Conservation (phyloP, 305 asterid genomes). For the Ilex paraguariensis region DNA sequence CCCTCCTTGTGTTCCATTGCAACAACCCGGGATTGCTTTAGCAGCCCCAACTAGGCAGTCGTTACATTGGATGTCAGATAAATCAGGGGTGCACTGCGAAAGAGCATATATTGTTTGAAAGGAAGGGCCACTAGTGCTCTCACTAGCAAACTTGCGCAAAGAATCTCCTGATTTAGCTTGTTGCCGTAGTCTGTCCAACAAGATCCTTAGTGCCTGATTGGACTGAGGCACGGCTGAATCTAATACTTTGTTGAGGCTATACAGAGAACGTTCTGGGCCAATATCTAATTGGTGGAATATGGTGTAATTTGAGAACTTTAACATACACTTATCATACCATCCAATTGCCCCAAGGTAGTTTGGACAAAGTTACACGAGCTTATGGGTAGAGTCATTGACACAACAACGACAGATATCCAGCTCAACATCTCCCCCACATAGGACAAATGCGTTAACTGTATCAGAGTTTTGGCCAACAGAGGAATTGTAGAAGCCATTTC, state of each 20-base stretch:
- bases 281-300: background rate
- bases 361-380: constrained; percentile 13
- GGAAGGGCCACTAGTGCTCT: constrained; percentile 6
- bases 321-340: constrained; percentile 17
- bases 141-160: constrained; percentile 13
- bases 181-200: background rate
- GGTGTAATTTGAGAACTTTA: constrained; percentile 16
- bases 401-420: constrained; percentile 12
- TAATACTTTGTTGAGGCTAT: too few relatives aligned
- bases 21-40: too few relatives aligned
- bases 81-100: too few relatives aligned
- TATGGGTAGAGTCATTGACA: background rate
- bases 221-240: constrained; percentile 3
- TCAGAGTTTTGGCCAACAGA: constrained; percentile 16
- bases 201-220: constrained; percentile 4
- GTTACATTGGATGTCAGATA: too few relatives aligned
- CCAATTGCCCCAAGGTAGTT: constrained; percentile 8
- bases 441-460: constrained; percentile 8
- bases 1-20: too few relatives aligned
- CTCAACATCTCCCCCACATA: constrained; percentile 27
- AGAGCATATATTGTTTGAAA: background rate
- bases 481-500: constrained; percentile 20
- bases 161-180: constrained; percentile 8
- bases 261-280: background rate
- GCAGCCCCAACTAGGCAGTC: too few relatives aligned